These are phyloP conservation scores for Cyclostephanos tholiformis DNA, from an alignment of 108 stramenopile species.

Conservation along the genomic window DNA sequence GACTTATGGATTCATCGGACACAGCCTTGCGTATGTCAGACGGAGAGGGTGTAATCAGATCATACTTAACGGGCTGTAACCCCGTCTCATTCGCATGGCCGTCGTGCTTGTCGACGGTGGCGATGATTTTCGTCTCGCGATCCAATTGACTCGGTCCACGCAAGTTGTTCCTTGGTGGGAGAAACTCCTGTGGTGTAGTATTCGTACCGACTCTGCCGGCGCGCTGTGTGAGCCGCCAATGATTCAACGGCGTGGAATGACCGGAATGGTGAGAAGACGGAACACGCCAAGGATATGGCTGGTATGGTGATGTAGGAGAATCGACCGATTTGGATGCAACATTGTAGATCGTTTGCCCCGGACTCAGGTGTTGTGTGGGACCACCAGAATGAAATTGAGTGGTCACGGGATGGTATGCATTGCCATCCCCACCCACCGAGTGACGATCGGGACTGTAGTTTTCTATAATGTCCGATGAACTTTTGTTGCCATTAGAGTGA, in stretches of 20 bases:
- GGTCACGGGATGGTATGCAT: background rate
- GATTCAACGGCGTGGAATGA: slow-evolving; percentile 23
- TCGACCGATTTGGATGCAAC: slow-evolving; percentile 16
- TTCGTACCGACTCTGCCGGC: no score
- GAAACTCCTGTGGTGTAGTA: slow-evolving; percentile 22
- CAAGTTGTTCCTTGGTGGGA: slow-evolving; percentile 21
- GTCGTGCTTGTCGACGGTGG: background rate
- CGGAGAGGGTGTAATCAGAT: slow-evolving; percentile 31
- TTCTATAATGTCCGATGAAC: background rate
- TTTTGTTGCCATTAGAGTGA: background rate
- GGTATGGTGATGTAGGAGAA: slow-evolving; percentile 10
- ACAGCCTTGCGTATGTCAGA: slow-evolving; percentile 26
- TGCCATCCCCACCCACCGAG: background rate
- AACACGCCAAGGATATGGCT: slow-evolving; percentile 20
- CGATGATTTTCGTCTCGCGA: slow-evolving; percentile 1
- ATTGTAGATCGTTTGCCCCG: slow-evolving; percentile 43
- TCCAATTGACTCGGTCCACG: slow-evolving; percentile 7
- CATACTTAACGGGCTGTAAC: background rate
- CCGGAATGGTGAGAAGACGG: slow-evolving; percentile 1
- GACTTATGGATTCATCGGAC: slow-evolving; percentile 24
- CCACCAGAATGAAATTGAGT: slow-evolving; percentile 6
- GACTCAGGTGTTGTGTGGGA: slow-evolving; percentile 36
- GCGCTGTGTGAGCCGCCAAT: no score
- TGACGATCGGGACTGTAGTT: background rate
- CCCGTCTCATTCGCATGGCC: background rate